Evolutionary conservation across 2,329 filamentous ascomycete species (phyloP), one percentile per base, ranked within the genome.

Genomic region (Botrytis porri): DNA sequence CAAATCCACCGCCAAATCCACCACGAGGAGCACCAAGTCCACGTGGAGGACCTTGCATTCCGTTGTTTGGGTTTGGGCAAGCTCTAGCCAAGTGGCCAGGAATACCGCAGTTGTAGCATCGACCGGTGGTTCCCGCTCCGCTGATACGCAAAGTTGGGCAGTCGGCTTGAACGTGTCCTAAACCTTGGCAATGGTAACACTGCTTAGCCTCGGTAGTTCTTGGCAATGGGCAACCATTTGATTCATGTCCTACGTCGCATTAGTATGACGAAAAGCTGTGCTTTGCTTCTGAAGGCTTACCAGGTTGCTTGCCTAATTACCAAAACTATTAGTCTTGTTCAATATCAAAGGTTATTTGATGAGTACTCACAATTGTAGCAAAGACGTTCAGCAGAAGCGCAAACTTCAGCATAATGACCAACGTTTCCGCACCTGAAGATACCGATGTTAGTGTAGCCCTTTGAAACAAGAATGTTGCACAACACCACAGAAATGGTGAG

Each of bases 101-200:
- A 83, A 97, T 92, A 79, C 94, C 95, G 83, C 96, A 99, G 85
- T 93, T 96, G 85, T 99, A 99, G 90, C 96, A 99, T 79, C 94
- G 93, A 77, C 93, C 94, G 82, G 92, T 91, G 75, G 91, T 91
- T 76, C 91, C 89, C 79, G 91, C 92, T 77, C 92, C 95, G 83
- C 90, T 97, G 83, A 99, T 85, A 79, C 96, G 94, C 77, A 99
- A 89, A 75, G 96, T 98, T 80, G 96, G 96, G 89, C 96, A 99
- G 84, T 99, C 96, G 79, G 96, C 96, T 87, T 99, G 96, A 80
- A 99, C 96, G 83, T 99, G 96, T 78, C 96, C 96, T 75, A 98
- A 89, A 74, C 96, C 96, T 87, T 98, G 96, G 88, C 96, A 99
- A 86, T 98, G 96, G 84, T 99, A 99, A 90, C 96, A 99, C 88